phyloP scores from a whole-genome alignment of 805 yeast genomes.

The Cyberlindnera mycetangii region DNA sequence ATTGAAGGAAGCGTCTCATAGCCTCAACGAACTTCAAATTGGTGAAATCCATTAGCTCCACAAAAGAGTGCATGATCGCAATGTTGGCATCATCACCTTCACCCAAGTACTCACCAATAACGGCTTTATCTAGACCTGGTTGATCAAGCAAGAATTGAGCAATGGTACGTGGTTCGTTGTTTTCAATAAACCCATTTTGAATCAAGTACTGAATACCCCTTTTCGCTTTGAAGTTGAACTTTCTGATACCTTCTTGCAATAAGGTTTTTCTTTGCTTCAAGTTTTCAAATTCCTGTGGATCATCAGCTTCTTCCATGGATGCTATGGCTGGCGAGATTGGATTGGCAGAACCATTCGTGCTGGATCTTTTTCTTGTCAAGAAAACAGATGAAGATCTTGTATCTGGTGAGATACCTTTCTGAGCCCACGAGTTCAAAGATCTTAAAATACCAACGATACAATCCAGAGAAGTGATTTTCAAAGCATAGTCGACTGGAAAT shows the following conservation, averaged over 20 bases:
- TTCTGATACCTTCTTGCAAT: conserved; percentile 69
- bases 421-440: conserved; percentile 86
- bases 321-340: conserved; percentile 7
- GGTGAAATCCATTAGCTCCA: conserved; percentile 79
- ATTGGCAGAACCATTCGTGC: conserved; percentile 25
- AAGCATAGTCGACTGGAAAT: conserved; percentile 78
- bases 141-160: conserved; percentile 73
- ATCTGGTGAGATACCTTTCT: conserved; percentile 46
- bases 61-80: conserved; percentile 89
- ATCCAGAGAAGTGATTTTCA: conserved; percentile 77
- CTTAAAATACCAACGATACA: conserved; percentile 79
- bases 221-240: conserved; percentile 83
- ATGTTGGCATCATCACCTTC: conserved; percentile 79
- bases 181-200: conserved; percentile 58
- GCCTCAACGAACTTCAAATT: conserved; percentile 77
- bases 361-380: conserved; percentile 27
- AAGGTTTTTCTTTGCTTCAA: conserved; percentile 82
- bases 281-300: conserved; percentile 81
- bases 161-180: conserved; percentile 60
- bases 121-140: conserved; percentile 77
- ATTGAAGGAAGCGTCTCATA: conserved; percentile 76
- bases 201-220: conserved; percentile 67
- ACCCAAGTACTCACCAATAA: conserved; percentile 89
- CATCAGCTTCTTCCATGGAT: conserved; percentile 48
- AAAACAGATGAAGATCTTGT: conserved; percentile 20